Evolutionary conservation across 331 rosid species (phyloP), one percentile per base, ranked within the genome.

Genomic region (Phaseolus coccineus): DNA sequence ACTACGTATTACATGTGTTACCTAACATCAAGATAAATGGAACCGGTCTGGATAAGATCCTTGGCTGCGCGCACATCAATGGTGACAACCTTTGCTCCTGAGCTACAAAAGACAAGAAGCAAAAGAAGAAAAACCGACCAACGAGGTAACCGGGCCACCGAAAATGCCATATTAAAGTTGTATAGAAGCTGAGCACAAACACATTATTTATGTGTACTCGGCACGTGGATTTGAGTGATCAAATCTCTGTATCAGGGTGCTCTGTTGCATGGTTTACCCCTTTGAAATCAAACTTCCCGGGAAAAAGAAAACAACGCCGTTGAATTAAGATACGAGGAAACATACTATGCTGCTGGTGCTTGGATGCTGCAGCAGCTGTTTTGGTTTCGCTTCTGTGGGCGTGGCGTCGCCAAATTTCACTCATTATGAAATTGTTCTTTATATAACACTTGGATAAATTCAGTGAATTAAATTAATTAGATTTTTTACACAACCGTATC

Each of bases 1-100:
- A 7, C 4, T 56, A 24, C 5, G 24, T 19, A 19, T 1, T 24
- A 57, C 9, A 3, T 25, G 11, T 4, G 13, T 33, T 84, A 91
- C 97, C 99, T 90, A 66, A 93, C 93, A 77, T 95, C 99, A 1
- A 95, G 83, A 85, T 87, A 92, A 15, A 77, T 72, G 77, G 91
- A 58, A 76, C 94, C 96, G 27, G 90, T 82, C 1, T 85, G 83
- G 68, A 90, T 75, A 10, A 93, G 87, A 64, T 58, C 82, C 82
- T 82, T 89, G 50, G 97, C 97, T 25, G 77, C 81, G 4, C 44
- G 80, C 30, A 90, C 96, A 85, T 95, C 89, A 71, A 95, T 19
- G 33, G 98, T 91, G 39, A 87, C 90, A 73, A 89, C 87, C 69
- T 88, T 89, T 4, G 83, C 53, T 25, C 81, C 82, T 16, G 92